Evolutionary conservation across 139 green algal genomes (phyloP), one percentile per base, ranked within the genome.

Genomic region (Nannochloris sp.): DNA sequence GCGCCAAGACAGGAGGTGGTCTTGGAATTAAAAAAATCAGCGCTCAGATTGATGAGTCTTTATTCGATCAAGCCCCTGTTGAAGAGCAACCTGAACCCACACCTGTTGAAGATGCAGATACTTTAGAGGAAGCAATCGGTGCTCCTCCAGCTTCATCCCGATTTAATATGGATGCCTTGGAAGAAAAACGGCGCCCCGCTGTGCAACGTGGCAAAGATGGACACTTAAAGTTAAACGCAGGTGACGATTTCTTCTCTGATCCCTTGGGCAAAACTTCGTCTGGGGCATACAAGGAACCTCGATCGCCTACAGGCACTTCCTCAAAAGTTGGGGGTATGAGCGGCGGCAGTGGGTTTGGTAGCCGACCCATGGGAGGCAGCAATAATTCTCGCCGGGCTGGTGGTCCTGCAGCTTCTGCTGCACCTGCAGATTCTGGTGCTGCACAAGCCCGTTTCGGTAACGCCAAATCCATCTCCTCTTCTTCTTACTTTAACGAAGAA

Each of bases 391-490:
- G 44, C 7, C 46, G 27, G 1, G 34, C 37, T 4, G 58, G 23
- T 4, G 9, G 12, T 9, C 19, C 31, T 23, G 27, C 29, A 14
- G 10, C 34, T 25, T 63, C 36, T 32, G 63, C 60, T 33, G 23
- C 35, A 35, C 37, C 55, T 5, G 59, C 33, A 14, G 31, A 54
- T 1, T 46, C 62, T 14, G 61, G 72, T 39, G 55, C 37, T 29
- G 84, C 88, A 44, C 85, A 88, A 44, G 71, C 86, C 46, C 82
- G 87, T 45, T 96, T 95, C 69, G 80, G 72, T 32, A 87, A 85
- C 30, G 90, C 91, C 64, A 97, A 97, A 82, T 83, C 86, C 46
- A 96, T 97, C 46, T 95, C 86, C 8, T 88, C 76, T 6, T 44
- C 71, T 1, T 44, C 66, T 33, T 77, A 80, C 71, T 89, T 85